Conservation (phyloP, 495 filamentous ascomycete genomes). For the Massariosphaeria phaeospora region DNA sequence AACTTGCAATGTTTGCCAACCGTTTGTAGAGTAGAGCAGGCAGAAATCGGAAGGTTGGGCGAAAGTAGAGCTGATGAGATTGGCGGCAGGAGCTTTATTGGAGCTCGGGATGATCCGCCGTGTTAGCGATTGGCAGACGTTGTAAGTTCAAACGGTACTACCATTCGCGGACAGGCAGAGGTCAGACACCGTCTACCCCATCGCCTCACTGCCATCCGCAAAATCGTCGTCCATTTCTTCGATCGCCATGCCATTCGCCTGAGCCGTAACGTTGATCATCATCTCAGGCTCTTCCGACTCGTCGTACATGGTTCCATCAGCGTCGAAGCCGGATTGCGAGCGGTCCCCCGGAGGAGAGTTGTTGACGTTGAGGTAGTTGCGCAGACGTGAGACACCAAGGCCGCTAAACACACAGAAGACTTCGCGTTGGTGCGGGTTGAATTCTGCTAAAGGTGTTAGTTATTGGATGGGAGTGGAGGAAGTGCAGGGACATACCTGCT, state of each 20-base stretch:
- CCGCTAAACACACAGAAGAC: conserved; percentile 98
- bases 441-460: conserved; percentile 56
- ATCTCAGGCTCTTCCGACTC: conserved; percentile 30
- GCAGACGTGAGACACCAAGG: conserved; percentile 69
- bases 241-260: conserved; percentile 37
- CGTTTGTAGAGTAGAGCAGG: too few species aligned
- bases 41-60: too few species aligned
- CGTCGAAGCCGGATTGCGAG: conserved; percentile 13
- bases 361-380: conserved; percentile 64
- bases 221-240: conserved; percentile 41
- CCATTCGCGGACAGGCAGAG: too few species aligned
- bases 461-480: not conserved
- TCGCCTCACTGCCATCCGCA: conserved; percentile 41
- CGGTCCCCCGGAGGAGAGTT: not conserved
- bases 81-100: too few species aligned
- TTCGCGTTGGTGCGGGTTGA: conserved; percentile 88
- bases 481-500: conserved; percentile 47
- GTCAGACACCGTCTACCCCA: too few species aligned
- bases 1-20: too few species aligned
- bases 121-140: too few species aligned
- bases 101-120: too few species aligned
- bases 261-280: conserved; percentile 37
- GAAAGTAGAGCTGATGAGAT: too few species aligned
- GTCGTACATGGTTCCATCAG: conserved; percentile 29
- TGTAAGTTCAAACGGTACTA: too few species aligned